Evolutionary conservation across 768 basidiomycete species (phyloP).

Genomic region (Lentinus tigrinus): DNA sequence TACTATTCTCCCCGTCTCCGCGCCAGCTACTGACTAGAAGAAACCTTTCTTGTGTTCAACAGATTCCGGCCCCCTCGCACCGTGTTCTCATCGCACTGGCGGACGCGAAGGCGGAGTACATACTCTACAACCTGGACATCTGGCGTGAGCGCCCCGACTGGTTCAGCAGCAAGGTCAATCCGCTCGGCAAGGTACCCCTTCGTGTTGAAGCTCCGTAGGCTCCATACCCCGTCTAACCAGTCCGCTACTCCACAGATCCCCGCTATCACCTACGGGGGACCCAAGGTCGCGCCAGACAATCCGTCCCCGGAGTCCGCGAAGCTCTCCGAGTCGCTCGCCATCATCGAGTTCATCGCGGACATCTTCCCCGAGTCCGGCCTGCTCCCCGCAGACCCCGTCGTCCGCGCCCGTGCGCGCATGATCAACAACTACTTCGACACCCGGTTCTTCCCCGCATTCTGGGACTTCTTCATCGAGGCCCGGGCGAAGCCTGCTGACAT

Average conservation of each 20-base stretch:
- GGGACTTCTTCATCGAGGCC: constrained; percentile 41
- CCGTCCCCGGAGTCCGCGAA: constrained; percentile 61
- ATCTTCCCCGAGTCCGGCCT: constrained; percentile 46
- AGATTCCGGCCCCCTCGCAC: constrained; percentile 9
- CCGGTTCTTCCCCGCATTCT: constrained; percentile 31
- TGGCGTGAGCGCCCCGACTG: constrained; percentile 59
- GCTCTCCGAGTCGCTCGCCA: constrained; percentile 59
- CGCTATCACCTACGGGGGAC: constrained; percentile 60
- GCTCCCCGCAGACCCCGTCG: constrained; percentile 53
- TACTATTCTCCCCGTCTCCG: too few relatives aligned
- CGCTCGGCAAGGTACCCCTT: constrained; percentile 52
- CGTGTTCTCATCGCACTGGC: constrained; percentile 55
- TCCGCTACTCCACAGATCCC: constrained; percentile 40
- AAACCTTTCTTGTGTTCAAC: not conserved
- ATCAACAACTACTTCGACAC: constrained; percentile 53
- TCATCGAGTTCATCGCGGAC: constrained; percentile 66
- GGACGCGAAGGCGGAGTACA: constrained; percentile 50
- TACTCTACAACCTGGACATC: constrained; percentile 54
- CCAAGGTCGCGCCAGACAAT: constrained; percentile 46
- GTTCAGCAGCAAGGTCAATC: constrained; percentile 65
- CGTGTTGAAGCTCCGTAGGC: not conserved
- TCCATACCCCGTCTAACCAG: not conserved
- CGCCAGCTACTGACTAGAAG: not conserved
- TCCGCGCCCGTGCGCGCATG: constrained; percentile 56
- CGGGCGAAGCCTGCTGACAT: constrained; percentile 41